Evolutionary conservation across 73 alveolate genomes (phyloP).

Genomic region (Paraurostyla sp.): DNA sequence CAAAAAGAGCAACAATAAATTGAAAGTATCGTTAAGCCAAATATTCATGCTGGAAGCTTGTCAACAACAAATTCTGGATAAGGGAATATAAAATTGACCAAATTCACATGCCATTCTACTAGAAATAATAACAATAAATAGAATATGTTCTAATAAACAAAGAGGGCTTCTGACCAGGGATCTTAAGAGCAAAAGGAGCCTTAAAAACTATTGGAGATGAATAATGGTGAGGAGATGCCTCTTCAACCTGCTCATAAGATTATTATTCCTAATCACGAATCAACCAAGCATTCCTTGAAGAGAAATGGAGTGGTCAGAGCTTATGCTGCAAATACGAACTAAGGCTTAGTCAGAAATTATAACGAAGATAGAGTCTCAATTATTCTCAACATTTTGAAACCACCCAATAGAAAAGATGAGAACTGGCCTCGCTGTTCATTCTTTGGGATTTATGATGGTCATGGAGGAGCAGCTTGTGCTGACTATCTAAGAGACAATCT

Average conservation of each 20-base stretch:
- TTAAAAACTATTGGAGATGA: neutral
- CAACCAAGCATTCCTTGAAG: slow-evolving; percentile 14
- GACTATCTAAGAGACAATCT: slow-evolving; percentile 96
- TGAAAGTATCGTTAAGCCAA: neutral
- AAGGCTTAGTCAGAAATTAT: slow-evolving; percentile 69
- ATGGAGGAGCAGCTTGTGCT: slow-evolving; percentile 99
- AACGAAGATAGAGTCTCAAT: slow-evolving; percentile 97
- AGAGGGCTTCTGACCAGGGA: neutral
- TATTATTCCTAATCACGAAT: slow-evolving; percentile 37
- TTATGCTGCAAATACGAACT: slow-evolving; percentile 51
- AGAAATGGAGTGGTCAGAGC: slow-evolving; percentile 56
- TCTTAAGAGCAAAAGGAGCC: neutral
- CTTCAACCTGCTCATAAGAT: slow-evolving; percentile 45
- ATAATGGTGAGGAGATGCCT: slow-evolving; percentile 16
- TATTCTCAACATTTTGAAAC: slow-evolving; percentile 87
- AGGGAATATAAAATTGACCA: slow-evolving; percentile 27
- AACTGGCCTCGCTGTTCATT: slow-evolving; percentile 97
- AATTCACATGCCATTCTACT: slow-evolving; percentile 36
- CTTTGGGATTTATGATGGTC: slow-evolving; percentile 99
- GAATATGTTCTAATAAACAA: neutral
- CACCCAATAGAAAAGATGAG: slow-evolving; percentile 78
- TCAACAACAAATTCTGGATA: slow-evolving; percentile 36
- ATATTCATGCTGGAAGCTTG: neutral
- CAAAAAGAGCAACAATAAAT: too few relatives aligned
- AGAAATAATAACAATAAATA: neutral